Percentiles rank a stretch among this genome's conserved stretches.
These are phyloP conservation scores for Chrysosporium keratinophilum DNA, from an alignment of 2,329 filamentous ascomycete genomes.

Conservation along the genomic window DNA sequence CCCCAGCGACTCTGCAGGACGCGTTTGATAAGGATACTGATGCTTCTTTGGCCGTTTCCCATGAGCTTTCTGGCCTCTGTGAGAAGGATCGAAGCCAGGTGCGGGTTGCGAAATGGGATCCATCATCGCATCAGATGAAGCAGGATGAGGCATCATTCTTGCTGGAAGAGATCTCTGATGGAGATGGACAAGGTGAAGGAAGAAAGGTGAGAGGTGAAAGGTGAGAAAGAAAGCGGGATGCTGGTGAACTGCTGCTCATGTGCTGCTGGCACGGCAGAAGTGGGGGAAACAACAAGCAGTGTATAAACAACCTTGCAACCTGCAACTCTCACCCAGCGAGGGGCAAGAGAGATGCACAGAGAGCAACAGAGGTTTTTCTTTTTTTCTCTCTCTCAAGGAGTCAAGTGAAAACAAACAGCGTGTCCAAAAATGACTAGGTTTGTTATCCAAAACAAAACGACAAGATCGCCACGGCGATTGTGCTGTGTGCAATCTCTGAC, in stretches of 20 bases:
- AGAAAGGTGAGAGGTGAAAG: not conserved
- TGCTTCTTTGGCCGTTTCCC: constrained; percentile 17
- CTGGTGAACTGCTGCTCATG: constrained; percentile 1
- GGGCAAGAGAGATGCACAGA: not conserved
- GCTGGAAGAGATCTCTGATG: not conserved
- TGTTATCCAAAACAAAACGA: not conserved
- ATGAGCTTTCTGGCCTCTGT: constrained; percentile 15
- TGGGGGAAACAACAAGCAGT: not conserved
- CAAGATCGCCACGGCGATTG: not conserved
- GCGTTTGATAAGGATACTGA: constrained; percentile 10
- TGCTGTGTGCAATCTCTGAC: not conserved
- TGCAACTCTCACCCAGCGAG: not conserved
- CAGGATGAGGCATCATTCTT: constrained; percentile 13
- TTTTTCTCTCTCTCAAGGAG: not conserved
- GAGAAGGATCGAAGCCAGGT: constrained; percentile 6
- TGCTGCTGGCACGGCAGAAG: not conserved
- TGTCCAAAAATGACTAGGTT: not conserved
- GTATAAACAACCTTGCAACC: not conserved
- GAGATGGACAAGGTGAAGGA: not conserved
- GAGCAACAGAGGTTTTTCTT: not conserved
- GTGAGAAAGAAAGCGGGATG: not conserved
- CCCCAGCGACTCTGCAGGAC: constrained; percentile 7
- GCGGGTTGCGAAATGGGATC: constrained; percentile 9
- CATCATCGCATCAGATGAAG: constrained; percentile 1
- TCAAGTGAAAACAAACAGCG: no score